phyloP scores from a whole-genome alignment of 768 basidiomycete species.

The Porphyrellus cyaneotinctus region DNA sequence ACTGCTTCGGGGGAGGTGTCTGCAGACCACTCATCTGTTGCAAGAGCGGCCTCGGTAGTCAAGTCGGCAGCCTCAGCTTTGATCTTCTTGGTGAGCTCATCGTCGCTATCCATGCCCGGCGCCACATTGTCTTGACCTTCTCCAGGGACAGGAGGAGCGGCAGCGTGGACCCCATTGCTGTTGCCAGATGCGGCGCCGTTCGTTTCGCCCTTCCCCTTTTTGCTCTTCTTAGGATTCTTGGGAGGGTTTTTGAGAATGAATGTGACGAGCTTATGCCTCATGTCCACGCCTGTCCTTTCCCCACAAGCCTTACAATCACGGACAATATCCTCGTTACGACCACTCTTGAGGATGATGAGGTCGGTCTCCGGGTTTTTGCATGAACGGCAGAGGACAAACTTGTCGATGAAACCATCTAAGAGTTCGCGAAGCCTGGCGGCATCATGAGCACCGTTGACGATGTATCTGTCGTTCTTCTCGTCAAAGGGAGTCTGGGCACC shows the following conservation, averaged over 20 bases:
- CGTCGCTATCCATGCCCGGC: constrained; percentile 70
- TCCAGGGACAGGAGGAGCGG: constrained; percentile 35
- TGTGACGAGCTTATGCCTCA: constrained; percentile 94
- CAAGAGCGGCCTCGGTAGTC: constrained; percentile 54
- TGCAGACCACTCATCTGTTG: constrained; percentile 84
- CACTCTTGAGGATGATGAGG: constrained; percentile 81
- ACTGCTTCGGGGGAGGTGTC: constrained; percentile 90
- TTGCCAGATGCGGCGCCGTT: constrained; percentile 50
- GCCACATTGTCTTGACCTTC: constrained; percentile 40
- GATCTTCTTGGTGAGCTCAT: constrained; percentile 86
- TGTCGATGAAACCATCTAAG: constrained; percentile 95
- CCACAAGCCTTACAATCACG: constrained; percentile 99
- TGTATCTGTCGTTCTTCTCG: constrained; percentile 96
- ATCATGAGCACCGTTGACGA: constrained; percentile 97
- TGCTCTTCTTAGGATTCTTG: constrained; percentile 73
- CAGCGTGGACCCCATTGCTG: constrained; percentile 42
- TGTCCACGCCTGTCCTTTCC: constrained; percentile 85
- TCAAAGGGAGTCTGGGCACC: constrained; percentile 97
- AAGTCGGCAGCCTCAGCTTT: constrained; percentile 84
- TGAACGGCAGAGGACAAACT: constrained; percentile 93
- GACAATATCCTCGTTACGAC: constrained; percentile 78
- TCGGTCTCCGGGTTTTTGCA: constrained; percentile 99
- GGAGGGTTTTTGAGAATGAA: constrained; percentile 99
- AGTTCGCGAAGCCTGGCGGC: constrained; percentile 89
- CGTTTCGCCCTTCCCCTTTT: constrained; percentile 49